Evolutionary conservation across 1,139 yeast genomes (phyloP).

Genomic region (Yamadazyma oceani): DNA sequence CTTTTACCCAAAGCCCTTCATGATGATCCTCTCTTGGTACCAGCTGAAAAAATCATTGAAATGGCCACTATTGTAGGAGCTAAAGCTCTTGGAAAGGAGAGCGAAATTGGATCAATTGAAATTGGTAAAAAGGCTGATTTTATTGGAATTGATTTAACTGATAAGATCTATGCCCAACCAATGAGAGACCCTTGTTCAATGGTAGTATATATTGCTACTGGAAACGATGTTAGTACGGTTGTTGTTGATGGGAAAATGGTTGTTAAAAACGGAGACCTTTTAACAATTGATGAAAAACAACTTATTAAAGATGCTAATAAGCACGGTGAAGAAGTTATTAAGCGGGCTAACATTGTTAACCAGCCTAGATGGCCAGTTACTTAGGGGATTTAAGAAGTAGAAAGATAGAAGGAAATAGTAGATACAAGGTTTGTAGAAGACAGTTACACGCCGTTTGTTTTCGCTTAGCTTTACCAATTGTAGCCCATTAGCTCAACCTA

Average conservation of each 20-base stretch:
- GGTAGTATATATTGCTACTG: constrained; percentile 22
- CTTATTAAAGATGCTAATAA: constrained; percentile 18
- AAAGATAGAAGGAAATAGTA: too few species aligned
- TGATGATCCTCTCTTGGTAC: constrained; percentile 19
- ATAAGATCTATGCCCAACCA: constrained; percentile 17
- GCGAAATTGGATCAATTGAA: constrained; percentile 21
- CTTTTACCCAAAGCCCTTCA: constrained; percentile 24
- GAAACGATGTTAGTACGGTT: constrained; percentile 19
- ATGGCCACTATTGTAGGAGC: constrained; percentile 21
- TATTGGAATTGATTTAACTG: constrained; percentile 17
- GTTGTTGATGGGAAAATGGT: constrained; percentile 20
- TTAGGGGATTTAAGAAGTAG: neutral
- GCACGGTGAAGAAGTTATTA: constrained; percentile 12
- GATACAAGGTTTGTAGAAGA: too few species aligned
- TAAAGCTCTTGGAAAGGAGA: constrained; percentile 17
- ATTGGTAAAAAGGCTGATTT: constrained; percentile 25
- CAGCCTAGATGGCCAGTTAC: constrained; percentile 17
- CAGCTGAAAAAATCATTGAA: constrained; percentile 23
- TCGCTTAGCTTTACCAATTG: too few species aligned
- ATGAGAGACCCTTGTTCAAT: constrained; percentile 19
- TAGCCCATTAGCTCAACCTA: too few species aligned
- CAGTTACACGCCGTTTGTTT: too few species aligned
- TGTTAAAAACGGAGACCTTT: constrained; percentile 15
- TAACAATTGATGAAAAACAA: constrained; percentile 21
- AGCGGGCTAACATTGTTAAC: constrained; percentile 8